Evolutionary conservation across 768 basidiomycete species (phyloP), one percentile per base, ranked within the genome.

Genomic region (Ramaria sp.): DNA sequence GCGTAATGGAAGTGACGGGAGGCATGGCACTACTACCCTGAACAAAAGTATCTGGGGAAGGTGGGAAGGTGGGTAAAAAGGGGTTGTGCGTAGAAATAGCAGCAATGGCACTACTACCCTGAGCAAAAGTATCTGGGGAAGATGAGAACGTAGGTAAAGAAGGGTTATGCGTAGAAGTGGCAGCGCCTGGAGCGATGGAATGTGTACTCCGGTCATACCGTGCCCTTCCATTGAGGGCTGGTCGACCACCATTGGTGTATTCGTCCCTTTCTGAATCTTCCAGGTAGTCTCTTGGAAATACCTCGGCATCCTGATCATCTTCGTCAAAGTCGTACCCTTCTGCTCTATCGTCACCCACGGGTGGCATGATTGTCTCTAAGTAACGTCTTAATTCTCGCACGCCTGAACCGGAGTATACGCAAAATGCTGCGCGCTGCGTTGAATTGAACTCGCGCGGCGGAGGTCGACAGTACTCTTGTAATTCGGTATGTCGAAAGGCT

Each of bases 391-490:
- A 77, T 49, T 91, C 84, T 11, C 78, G 72, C 1, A 99, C 89
- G 7, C 95, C 94, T 62, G 84, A 84, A 20, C 92, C 91, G 11
- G 95, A 97, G 73, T 90, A 99, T 15, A 99, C 96, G 70, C 96
- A 98, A 67, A 98, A 99, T 4, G 91, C 82, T 19, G 80, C 75
- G 50, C 91, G 83, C 67, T 99, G 96, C 48, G 84, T 86, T 38
- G 84, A 76, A 65, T 89, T 97, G 69, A 95, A 98, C 56, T 95
- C 91, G 65, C 80, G 75, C 13, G 96, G 96, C 20, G 92, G 86
- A 39, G 83, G 78, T 39, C 95, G 80, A 69, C 96, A 96, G 66
- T 91, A 98, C 61, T 81, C 78, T 68, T 97, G 93, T 56, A 96
- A 68, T 62, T 93, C 91, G 31, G 78, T 75, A 63, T 87, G 80